Percentiles rank a stretch among this genome's conserved stretches.
Conservation (phyloP, 2,329 filamentous ascomycete genomes). For the Xylaria sp. region DNA sequence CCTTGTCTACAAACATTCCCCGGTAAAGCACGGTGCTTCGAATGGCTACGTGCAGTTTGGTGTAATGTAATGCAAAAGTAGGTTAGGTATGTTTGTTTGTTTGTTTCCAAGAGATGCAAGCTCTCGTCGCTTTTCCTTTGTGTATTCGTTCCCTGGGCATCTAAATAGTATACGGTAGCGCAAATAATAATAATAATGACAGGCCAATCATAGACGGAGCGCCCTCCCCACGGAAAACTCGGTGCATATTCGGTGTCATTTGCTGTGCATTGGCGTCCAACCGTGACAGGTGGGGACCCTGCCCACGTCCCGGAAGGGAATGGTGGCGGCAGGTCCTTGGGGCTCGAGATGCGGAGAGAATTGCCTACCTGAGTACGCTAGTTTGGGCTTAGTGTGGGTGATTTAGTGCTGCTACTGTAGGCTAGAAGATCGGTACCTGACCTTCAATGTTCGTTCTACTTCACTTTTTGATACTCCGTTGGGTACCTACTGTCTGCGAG, state of each 20-base stretch:
- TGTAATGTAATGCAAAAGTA: neutral
- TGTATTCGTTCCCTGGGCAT: conserved; percentile 11
- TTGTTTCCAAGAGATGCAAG: neutral
- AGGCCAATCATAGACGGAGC: conserved; percentile 4
- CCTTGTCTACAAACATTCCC: conserved; percentile 9
- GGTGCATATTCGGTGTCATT: conserved; percentile 37
- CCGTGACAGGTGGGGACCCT: conserved; percentile 17
- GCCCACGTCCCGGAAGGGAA: conserved; percentile 8
- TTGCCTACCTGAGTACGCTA: neutral
- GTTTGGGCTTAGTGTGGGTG: too few relatives aligned
- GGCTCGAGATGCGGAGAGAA: conserved; percentile 20
- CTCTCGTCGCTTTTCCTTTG: too few relatives aligned
- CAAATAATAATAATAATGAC: neutral
- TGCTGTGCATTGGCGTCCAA: conserved; percentile 19
- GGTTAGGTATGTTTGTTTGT: neutral
- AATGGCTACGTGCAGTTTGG: neutral
- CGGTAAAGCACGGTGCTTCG: conserved; percentile 4
- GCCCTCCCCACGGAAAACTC: conserved; percentile 20
- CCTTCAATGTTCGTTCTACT: too few relatives aligned
- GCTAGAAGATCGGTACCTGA: too few relatives aligned
- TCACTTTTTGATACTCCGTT: too few relatives aligned
- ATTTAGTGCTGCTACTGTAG: too few relatives aligned
- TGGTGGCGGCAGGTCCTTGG: conserved; percentile 6
- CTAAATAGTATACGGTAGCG: conserved; percentile 1
- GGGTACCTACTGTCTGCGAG: too few relatives aligned